Percentiles rank a stretch among this genome's conserved stretches.
Evolutionary conservation across 2,329 filamentous ascomycete genomes (phyloP).

Genomic region (Trichoderma koningii): DNA sequence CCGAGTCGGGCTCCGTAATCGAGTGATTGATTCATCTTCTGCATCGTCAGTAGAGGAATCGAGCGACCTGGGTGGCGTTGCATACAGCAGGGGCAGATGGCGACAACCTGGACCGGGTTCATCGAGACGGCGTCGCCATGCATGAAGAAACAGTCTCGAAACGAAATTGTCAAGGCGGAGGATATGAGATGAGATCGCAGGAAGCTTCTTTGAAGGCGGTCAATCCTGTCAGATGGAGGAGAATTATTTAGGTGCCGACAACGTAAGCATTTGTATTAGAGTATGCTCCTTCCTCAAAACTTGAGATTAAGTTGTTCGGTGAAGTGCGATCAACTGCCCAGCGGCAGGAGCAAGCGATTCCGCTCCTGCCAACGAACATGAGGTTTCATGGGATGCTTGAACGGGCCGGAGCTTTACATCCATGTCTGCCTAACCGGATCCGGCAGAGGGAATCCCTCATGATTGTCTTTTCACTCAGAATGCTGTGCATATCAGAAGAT

Average conservation of each 20-base stretch:
- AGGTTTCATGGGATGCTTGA: too few species aligned
- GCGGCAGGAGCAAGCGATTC: neutral
- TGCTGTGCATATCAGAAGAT: too few species aligned
- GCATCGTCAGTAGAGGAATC: too few species aligned
- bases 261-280: too few species aligned
- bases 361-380: neutral
- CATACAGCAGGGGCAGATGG: neutral
- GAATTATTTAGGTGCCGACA: neutral
- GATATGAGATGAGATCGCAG: neutral
- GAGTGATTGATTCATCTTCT: neutral
- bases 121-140: neutral
- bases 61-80: neutral
- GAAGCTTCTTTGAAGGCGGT: neutral
- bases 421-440: too few species aligned
- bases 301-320: too few species aligned
- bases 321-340: neutral
- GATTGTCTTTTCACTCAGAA: too few species aligned
- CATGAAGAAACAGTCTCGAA: constrained; percentile 15
- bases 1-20: neutral
- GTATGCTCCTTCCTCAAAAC: too few species aligned
- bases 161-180: neutral
- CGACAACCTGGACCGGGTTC: neutral
- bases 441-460: too few species aligned
- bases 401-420: too few species aligned
- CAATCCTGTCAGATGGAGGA: neutral